Evolutionary conservation across 345 rosid species (phyloP).

Genomic region (Syzygium grande): DNA sequence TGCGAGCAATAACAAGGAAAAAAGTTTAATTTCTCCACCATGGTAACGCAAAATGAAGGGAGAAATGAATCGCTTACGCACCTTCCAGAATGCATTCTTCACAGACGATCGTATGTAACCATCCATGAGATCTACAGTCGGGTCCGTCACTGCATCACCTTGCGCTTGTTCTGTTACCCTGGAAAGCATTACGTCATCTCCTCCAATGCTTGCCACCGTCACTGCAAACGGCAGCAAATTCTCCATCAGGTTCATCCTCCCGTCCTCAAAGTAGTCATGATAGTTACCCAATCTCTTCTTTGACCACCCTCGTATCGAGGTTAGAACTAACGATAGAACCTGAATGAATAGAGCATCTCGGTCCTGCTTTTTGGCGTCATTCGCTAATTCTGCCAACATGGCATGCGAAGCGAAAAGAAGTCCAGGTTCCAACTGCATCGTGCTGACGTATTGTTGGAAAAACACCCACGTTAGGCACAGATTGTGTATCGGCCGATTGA

Average conservation of each 20-base stretch:
- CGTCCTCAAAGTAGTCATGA: conserved; percentile 66
- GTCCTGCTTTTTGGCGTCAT: conserved; percentile 62
- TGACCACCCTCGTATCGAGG: conserved; percentile 76
- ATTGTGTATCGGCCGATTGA: conserved; percentile 59
- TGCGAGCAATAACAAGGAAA: neutral
- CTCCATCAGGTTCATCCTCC: conserved; percentile 45
- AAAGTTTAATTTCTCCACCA: neutral
- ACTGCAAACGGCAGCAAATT: conserved; percentile 66
- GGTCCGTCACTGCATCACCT: conserved; percentile 38
- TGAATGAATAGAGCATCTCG: conserved; percentile 54
- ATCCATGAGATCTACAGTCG: conserved; percentile 49
- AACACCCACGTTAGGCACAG: conserved; percentile 83
- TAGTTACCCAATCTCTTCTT: conserved; percentile 69
- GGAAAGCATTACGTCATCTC: conserved; percentile 42
- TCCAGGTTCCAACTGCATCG: conserved; percentile 63
- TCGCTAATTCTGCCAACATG: conserved; percentile 71
- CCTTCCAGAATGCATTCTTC: conserved; percentile 67
- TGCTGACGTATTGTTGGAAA: conserved; percentile 66
- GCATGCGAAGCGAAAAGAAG: conserved; percentile 66
- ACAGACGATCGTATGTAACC: conserved; percentile 70
- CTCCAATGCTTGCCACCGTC: conserved; percentile 52
- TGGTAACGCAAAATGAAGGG: neutral
- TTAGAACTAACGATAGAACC: conserved; percentile 48
- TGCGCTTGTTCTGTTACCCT: conserved; percentile 30
- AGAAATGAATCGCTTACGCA: neutral